These are phyloP conservation scores for Leishmania arabica DNA, from an alignment of 208 protist species.

Conservation along the genomic window DNA sequence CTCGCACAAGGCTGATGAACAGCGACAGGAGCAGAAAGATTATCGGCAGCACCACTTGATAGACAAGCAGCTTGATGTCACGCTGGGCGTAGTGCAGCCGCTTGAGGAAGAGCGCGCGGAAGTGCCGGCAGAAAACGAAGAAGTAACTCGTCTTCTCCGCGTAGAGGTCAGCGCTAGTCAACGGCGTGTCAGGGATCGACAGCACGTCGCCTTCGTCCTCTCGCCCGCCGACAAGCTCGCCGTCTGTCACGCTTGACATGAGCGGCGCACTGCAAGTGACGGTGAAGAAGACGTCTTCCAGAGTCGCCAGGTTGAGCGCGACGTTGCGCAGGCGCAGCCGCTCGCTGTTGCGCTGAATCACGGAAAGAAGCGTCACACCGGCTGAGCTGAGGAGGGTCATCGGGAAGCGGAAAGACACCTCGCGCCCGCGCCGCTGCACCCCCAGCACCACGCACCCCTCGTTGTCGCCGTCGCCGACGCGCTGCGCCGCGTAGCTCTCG, in stretches of 20 bases:
- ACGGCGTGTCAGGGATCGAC: not conserved
- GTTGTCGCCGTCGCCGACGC: conserved; percentile 9
- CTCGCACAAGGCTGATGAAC: conserved; percentile 62
- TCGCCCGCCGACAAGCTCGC: conserved; percentile 12
- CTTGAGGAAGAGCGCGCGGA: conserved; percentile 76
- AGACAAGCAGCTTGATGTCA: conserved; percentile 68
- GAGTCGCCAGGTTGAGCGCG: conserved; percentile 70
- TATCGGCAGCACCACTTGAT: conserved; percentile 79
- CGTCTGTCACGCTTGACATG: conserved; percentile 9
- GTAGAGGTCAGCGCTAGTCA: conserved; percentile 16
- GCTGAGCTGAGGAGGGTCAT: conserved; percentile 47
- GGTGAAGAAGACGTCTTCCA: conserved; percentile 85
- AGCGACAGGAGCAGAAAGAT: conserved; percentile 75
- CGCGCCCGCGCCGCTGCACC: conserved; percentile 66
- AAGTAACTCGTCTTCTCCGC: conserved; percentile 22
- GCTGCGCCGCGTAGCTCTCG: conserved; percentile 41
- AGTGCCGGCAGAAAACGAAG: conserved; percentile 58
- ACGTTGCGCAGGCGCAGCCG: conserved; percentile 58
- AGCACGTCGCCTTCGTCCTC: conserved; percentile 5
- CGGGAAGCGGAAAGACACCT: conserved; percentile 75
- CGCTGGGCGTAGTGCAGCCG: conserved; percentile 76
- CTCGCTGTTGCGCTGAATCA: conserved; percentile 39
- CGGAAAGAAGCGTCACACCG: conserved; percentile 50
- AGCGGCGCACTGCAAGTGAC: conserved; percentile 31
- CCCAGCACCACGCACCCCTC: conserved; percentile 44